Conservation (phyloP, 2,329 filamentous ascomycete species). For the Ophiosphaerella herpotricha region DNA sequence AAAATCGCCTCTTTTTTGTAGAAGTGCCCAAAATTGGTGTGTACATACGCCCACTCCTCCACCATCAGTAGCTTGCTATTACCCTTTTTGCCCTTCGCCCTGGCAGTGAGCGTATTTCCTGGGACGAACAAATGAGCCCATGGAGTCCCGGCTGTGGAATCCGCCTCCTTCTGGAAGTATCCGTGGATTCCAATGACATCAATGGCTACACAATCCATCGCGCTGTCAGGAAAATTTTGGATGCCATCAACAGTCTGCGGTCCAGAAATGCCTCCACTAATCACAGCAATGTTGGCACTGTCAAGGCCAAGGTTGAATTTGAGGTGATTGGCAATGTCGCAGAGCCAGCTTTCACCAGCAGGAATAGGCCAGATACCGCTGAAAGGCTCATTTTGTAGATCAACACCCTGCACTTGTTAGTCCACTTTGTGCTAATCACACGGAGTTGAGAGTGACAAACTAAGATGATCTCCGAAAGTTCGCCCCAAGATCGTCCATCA, state of each 20-base stretch:
- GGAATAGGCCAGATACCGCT: slow-evolving; percentile 42
- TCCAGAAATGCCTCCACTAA: slow-evolving; percentile 43
- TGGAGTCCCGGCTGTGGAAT: slow-evolving; percentile 35
- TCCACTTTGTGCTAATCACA: background rate
- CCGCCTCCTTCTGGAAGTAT: slow-evolving; percentile 28
- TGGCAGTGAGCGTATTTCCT: slow-evolving; percentile 38
- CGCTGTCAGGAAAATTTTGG: slow-evolving; percentile 40
- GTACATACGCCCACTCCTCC: slow-evolving; percentile 39
- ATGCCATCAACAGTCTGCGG: slow-evolving; percentile 26
- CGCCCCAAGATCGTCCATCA: slow-evolving; percentile 33
- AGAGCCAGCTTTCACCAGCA: slow-evolving; percentile 41
- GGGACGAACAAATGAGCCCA: slow-evolving; percentile 44
- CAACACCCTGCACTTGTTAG: slow-evolving; percentile 31
- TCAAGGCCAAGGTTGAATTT: slow-evolving; percentile 36
- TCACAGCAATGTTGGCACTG: slow-evolving; percentile 37
- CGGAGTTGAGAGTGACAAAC: slow-evolving; percentile 16
- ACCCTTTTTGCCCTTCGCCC: slow-evolving; percentile 27
- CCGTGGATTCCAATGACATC: slow-evolving; percentile 44
- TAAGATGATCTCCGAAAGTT: slow-evolving; percentile 38
- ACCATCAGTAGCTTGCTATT: slow-evolving; percentile 39
- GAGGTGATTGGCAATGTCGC: slow-evolving; percentile 39
- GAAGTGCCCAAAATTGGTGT: slow-evolving; percentile 27
- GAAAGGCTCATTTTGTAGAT: slow-evolving; percentile 44
- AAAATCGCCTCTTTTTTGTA: slow-evolving; percentile 42
- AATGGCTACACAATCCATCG: slow-evolving; percentile 37